These are phyloP conservation scores for Euphorbia peplus DNA, from an alignment of 345 rosid genomes.

Conservation along the genomic window DNA sequence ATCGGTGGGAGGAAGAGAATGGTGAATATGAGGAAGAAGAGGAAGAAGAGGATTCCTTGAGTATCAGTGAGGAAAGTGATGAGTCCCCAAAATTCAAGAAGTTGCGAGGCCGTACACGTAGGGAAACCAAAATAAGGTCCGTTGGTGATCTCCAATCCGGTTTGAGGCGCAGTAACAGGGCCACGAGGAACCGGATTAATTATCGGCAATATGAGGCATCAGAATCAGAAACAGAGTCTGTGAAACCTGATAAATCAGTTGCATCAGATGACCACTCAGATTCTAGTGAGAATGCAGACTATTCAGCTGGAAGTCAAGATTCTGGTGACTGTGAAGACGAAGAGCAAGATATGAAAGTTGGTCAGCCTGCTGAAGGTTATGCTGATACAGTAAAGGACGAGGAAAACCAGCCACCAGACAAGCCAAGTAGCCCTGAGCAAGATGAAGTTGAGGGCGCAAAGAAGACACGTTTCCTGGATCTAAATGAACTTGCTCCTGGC, in stretches of 20 bases:
- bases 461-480: constrained; percentile 74
- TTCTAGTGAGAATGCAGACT: constrained; percentile 59
- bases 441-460: constrained; percentile 52
- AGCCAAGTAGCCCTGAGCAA: constrained; percentile 48
- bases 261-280: constrained; percentile 57
- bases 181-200: constrained; percentile 65
- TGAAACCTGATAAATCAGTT: constrained; percentile 47
- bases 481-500: constrained; percentile 90
- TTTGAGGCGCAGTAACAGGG: constrained; percentile 91
- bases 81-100: constrained; percentile 66
- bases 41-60: constrained; percentile 75
- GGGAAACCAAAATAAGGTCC: constrained; percentile 73
- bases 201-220: constrained; percentile 79
- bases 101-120: constrained; percentile 60
- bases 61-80: constrained; percentile 79
- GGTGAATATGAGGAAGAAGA: constrained; percentile 83
- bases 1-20: constrained; percentile 83
- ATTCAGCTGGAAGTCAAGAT: constrained; percentile 56
- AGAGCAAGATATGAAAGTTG: constrained; percentile 44
- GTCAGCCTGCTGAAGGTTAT: constrained; percentile 41
- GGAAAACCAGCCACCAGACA: constrained; percentile 39
- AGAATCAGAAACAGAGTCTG: constrained; percentile 77
- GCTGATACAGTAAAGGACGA: constrained; percentile 40
- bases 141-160: constrained; percentile 75
- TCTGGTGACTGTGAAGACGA: constrained; percentile 51